Conservation (phyloP, 2,329 filamentous ascomycete genomes). For the Pestalotiopsis sp. region DNA sequence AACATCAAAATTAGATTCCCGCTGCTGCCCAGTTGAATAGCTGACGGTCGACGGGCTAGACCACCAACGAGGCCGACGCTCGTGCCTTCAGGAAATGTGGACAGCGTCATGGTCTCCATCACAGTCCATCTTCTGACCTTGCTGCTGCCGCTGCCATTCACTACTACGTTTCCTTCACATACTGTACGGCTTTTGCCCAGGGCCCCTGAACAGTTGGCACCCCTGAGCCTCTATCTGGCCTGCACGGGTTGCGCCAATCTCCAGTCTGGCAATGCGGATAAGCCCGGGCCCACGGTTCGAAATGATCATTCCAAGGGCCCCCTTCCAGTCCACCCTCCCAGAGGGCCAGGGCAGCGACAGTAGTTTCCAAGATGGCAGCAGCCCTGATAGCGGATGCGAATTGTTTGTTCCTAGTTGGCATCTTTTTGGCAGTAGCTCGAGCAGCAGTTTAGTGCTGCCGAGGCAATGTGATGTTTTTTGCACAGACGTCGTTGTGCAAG, state of each 20-base stretch:
- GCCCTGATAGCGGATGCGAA: not conserved
- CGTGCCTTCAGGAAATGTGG: not conserved
- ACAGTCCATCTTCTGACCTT: too few species aligned
- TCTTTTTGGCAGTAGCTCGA: not conserved
- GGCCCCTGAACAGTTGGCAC: not conserved
- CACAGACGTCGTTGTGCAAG: conserved; percentile 1
- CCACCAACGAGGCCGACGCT: not conserved
- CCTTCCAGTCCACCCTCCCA: not conserved
- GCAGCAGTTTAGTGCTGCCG: not conserved
- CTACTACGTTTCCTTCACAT: not conserved
- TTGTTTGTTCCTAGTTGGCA: not conserved
- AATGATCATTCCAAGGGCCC: not conserved
- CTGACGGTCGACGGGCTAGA: not conserved
- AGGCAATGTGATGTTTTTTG: not conserved
- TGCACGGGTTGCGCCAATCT: conserved; percentile 1
- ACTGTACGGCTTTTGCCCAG: not conserved
- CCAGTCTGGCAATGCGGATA: not conserved
- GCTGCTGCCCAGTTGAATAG: not conserved
- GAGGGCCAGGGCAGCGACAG: not conserved
- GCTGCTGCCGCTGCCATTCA: too few species aligned
- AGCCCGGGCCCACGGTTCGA: conserved; percentile 5
- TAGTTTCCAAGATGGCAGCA: not conserved
- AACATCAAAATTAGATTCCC: not conserved
- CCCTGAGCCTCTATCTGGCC: not conserved
- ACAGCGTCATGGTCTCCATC: not conserved